Evolutionary conservation across 192 early-diverging fungal species (phyloP), one percentile per base, ranked within the genome.

Genomic region (Haplosporangium gracile): DNA sequence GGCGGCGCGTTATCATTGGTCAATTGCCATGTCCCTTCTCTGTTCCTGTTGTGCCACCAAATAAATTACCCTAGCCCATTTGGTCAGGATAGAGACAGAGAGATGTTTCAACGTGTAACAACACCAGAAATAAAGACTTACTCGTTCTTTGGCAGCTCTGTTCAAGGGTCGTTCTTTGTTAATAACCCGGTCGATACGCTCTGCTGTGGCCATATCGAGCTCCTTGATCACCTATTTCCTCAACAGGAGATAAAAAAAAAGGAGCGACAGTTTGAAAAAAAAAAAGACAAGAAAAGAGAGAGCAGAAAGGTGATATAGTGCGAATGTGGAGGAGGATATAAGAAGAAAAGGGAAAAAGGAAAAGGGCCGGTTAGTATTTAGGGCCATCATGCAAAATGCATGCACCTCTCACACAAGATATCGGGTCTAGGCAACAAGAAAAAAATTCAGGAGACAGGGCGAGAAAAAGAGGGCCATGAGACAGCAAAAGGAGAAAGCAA

Each of bases 181-280:
- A 36, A 86, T 86, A 34, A 86, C 75, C 15, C 84, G 84, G 69
- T 86, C 84, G 49, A 86, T 86, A 26, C 79, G 70, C 32, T 86
- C 84, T 51, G 79, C 84, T 20, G 84, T 86, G 9, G 70, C 78
- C 15, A 65, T 36, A 39, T 86, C 84, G 42, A 86, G 75, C 29
- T 81, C 79, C 34, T 81, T 81, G 71, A 86, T 77, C 34, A 80
- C 72, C 78, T 81, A 71, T 65, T 20, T 51, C 3, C 29, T 65
- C 10, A 65, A 65, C 60, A n/a, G 36, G n/a, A 43, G 24, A 2
- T 39, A 10, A 24, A 63, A 4, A 40, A 18, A 68, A 20, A 77
- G 32, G 20, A 68, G n/a, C 32, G 39, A 11, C 72, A 73, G n/a
- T 29, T 29, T 24, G 57, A 32, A 39, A 18, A 76, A 0, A 40